Evolutionary conservation across 2,329 filamentous ascomycete genomes (phyloP), one percentile per base, ranked within the genome.

Genomic region (Pseudogymnoascus sp.): DNA sequence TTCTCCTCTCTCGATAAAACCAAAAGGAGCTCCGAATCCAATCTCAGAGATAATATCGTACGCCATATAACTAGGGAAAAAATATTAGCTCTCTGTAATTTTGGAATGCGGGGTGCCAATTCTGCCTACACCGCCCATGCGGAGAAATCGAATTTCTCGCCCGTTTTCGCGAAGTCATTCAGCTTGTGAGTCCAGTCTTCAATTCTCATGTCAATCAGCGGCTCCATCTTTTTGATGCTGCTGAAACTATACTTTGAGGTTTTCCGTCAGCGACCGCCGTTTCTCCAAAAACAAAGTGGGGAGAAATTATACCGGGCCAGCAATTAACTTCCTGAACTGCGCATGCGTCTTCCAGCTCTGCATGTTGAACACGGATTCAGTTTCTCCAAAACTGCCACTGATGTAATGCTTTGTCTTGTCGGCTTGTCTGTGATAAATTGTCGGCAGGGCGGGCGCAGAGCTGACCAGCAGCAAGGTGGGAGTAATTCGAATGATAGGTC

Each of bases 371-470:
- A 85, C 67, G 1, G 77, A 79, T 64, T 85, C 83, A 3, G 76
- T 78, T 63, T 81, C 78, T 14, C 83, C 83, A 66, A 85, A 84
- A 23, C 77, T 80, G 18, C 82, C 83, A 0, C 82, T 81, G 64
- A 85, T 82, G 69, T 86, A 86, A 70, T 84, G 80, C 59, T 82
- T 77, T 1, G 80, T 81, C 69, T 86, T 87, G 72, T 83, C 77
- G 4, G 79, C 82, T 65, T 81, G 75, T 21, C 82, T 79, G 61
- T 77, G 76, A 72, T 86, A 87, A 25, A 87, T 79, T 12, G 78
- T 76, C 0, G 83, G 83, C 1, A 86, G 75, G 68, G 82, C 80
- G 1, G 76, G 79, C 0, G 83, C 77, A 67, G 83, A 81, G 68
- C 72, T 79, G 63, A 84, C 79, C 4, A 83, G 73, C 18, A 85